A percentile compares a stretch with the other conserved stretches of the same genome.
These are phyloP conservation scores for Sambucus nigra DNA, from an alignment of 129 eudicot genomes.

Conservation along the genomic window DNA sequence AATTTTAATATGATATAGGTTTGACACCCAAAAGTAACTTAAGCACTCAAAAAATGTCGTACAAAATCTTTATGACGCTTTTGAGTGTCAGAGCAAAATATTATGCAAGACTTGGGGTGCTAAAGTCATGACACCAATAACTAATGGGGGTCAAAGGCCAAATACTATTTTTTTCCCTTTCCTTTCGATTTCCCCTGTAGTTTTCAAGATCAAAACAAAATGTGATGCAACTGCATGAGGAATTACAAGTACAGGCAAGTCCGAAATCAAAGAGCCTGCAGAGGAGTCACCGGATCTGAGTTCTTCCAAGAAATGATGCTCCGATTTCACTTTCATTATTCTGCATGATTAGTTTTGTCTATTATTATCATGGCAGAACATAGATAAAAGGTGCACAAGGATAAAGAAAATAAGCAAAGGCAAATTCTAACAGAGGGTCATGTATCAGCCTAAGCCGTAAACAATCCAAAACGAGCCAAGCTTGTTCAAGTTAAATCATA, in stretches of 20 bases:
- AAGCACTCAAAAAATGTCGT: too few relatives aligned
- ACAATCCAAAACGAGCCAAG: too few relatives aligned
- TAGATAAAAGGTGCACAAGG: too few relatives aligned
- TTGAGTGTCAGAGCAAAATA: too few relatives aligned
- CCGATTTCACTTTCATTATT: constrained; percentile 72
- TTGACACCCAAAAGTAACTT: too few relatives aligned
- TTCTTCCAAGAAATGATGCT: constrained; percentile 75
- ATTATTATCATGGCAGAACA: background rate
- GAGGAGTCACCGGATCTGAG: constrained; percentile 58
- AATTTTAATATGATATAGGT: too few relatives aligned
- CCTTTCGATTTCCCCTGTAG: too few relatives aligned
- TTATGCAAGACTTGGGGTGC: too few relatives aligned
- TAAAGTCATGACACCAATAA: background rate
- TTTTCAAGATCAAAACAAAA: too few relatives aligned
- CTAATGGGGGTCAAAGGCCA: background rate
- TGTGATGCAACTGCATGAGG: background rate
- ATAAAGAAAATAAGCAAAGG: constrained; percentile 2
- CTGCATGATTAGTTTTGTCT: constrained; percentile 26
- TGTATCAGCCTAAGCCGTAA: background rate
- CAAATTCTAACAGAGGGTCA: background rate
- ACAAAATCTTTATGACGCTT: too few relatives aligned
- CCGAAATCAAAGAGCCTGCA: background rate
- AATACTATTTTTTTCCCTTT: background rate
- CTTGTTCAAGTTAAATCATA: too few relatives aligned
- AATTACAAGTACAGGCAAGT: background rate